phyloP scores from a whole-genome alignment of 306 rosid genomes.

The Neltuma alba region DNA sequence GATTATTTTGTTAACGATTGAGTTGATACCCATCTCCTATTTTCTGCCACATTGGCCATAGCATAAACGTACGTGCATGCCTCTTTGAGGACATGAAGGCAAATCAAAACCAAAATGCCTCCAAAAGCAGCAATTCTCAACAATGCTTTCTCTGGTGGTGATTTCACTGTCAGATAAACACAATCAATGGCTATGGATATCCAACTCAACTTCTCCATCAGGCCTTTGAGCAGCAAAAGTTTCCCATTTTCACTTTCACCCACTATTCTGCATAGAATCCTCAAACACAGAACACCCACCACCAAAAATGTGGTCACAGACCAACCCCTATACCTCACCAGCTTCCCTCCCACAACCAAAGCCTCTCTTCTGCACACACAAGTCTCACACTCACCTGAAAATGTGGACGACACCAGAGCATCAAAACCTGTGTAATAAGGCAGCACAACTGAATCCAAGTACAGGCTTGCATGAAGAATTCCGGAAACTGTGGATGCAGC shows the following conservation, averaged over 20 bases:
- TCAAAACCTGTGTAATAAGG: conserved; percentile 90
- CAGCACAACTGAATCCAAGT: conserved; percentile 66
- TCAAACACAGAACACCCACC: conserved; percentile 64
- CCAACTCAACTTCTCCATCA: conserved; percentile 64
- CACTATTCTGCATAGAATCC: conserved; percentile 57
- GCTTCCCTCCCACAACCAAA: conserved; percentile 69
- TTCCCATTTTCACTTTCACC: conserved; percentile 30
- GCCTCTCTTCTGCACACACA: conserved; percentile 80
- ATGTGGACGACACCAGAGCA: conserved; percentile 59
- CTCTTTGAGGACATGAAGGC: conserved; percentile 45
- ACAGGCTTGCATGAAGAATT: conserved; percentile 83
- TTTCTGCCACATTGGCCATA: conserved; percentile 28
- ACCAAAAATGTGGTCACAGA: conserved; percentile 73
- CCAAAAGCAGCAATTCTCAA: conserved; percentile 66
- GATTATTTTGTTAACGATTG: conserved; percentile 37
- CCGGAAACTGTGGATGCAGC: conserved; percentile 82
- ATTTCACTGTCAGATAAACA: conserved; percentile 51
- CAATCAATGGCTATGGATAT: conserved; percentile 57
- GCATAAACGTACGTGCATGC: conserved; percentile 32
- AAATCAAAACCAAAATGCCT: conserved; percentile 43
- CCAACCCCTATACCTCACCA: conserved; percentile 78
- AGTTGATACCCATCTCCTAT: conserved; percentile 17
- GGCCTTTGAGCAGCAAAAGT: conserved; percentile 27
- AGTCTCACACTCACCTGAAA: conserved; percentile 78
- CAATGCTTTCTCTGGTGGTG: conserved; percentile 54